Percentiles rank a stretch among this genome's conserved stretches.
phyloP scores from a whole-genome alignment of 768 basidiomycete genomes.

The Tubosaeta brunneosetosa region DNA sequence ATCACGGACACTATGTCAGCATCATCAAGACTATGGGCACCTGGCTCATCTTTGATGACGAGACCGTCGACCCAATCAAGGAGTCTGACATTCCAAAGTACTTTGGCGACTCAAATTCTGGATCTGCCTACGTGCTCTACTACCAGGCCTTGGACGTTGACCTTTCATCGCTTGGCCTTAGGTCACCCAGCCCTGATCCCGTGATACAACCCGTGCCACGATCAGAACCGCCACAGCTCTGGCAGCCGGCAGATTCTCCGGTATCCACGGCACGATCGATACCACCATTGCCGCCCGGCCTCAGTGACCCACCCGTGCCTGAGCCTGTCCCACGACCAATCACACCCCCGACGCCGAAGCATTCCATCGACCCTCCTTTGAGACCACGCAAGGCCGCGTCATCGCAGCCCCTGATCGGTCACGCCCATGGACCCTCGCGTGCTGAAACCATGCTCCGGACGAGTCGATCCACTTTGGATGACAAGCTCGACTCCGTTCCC shows the following conservation, averaged over 20 bases:
- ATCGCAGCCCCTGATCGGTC: constrained; percentile 13
- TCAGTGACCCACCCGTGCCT: constrained; percentile 21
- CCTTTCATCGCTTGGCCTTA: constrained; percentile 63
- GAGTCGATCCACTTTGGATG: constrained; percentile 19
- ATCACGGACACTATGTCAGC: constrained; percentile 97
- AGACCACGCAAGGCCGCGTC: constrained; percentile 24
- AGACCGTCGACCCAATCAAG: constrained; percentile 81
- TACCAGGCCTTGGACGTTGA: constrained; percentile 94
- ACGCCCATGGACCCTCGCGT: constrained; percentile 13
- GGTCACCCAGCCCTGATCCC: constrained; percentile 25
- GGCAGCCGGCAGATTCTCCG: constrained; percentile 25
- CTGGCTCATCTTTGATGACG: constrained; percentile 97
- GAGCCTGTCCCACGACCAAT: constrained; percentile 12
- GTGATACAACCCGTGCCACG: constrained; percentile 13
- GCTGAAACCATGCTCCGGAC: constrained; percentile 19
- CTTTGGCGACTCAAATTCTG: constrained; percentile 85
- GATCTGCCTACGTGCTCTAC: constrained; percentile 94
- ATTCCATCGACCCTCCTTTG: constrained; percentile 7
- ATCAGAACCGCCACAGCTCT: constrained; percentile 10
- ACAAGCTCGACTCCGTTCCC: constrained; percentile 16
- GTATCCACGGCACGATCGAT: constrained; percentile 17
- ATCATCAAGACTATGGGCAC: constrained; percentile 80
- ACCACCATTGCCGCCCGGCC: constrained; percentile 35
- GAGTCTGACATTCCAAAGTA: constrained; percentile 90
- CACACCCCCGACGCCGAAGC: constrained; percentile 21